Conservation (phyloP, 2,329 filamentous ascomycete genomes). For the Stagonosporopsis cucurbitacearum region DNA sequence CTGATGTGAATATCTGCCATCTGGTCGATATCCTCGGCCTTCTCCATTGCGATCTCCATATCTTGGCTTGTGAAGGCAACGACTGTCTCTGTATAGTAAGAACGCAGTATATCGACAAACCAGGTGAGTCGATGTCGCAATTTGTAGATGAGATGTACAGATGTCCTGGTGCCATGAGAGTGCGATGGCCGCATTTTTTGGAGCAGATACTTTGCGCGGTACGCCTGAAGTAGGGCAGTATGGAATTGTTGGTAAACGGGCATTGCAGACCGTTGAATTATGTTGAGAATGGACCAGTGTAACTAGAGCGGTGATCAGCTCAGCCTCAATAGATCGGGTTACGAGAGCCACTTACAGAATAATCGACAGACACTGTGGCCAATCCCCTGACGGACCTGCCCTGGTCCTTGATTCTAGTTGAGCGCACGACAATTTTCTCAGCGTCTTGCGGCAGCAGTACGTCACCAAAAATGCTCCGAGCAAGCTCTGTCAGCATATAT, state of each 20-base stretch:
- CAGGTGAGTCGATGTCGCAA: slow-evolving; percentile 75
- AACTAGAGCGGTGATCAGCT: slow-evolving; percentile 29
- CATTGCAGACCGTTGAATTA: slow-evolving; percentile 71
- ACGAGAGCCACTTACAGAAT: slow-evolving; percentile 63
- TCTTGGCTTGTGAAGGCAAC: slow-evolving; percentile 65
- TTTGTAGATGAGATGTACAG: slow-evolving; percentile 50
- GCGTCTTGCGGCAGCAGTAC: slow-evolving; percentile 60
- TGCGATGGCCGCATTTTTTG: slow-evolving; percentile 56
- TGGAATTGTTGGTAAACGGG: slow-evolving; percentile 74
- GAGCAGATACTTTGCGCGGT: slow-evolving; percentile 72
- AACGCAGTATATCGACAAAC: slow-evolving; percentile 77
- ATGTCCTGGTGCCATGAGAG: neutral
- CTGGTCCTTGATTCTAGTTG: slow-evolving; percentile 55
- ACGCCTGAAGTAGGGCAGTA: slow-evolving; percentile 77
- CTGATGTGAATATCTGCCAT: slow-evolving; percentile 75
- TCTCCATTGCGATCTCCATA: slow-evolving; percentile 64
- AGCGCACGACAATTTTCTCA: slow-evolving; percentile 67
- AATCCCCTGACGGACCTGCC: slow-evolving; percentile 68
- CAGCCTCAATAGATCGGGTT: neutral
- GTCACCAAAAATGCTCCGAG: slow-evolving; percentile 71
- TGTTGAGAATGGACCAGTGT: slow-evolving; percentile 70
- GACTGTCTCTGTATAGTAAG: slow-evolving; percentile 77
- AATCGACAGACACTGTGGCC: slow-evolving; percentile 68
- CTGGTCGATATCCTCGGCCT: slow-evolving; percentile 75
- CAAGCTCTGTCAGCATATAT: slow-evolving; percentile 79